Evolutionary conservation across 2,329 filamentous ascomycete genomes (phyloP).

Genomic region (Volutella citrinella): DNA sequence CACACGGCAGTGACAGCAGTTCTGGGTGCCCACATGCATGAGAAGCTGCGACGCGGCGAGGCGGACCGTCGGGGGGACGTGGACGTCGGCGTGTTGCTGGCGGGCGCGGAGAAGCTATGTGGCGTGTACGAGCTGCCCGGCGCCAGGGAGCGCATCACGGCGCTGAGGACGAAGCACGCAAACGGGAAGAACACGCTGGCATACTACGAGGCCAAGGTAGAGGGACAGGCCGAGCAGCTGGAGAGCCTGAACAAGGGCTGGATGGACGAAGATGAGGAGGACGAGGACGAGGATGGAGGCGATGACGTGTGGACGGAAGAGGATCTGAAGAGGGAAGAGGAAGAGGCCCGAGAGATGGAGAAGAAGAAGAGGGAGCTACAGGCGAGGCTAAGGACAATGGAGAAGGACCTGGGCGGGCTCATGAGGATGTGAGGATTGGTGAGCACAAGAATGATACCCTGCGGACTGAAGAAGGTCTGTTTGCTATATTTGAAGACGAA

Average conservation of each 20-base stretch:
- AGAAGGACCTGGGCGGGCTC: constrained; percentile 54
- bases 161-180: constrained; percentile 67
- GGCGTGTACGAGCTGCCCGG: constrained; percentile 82
- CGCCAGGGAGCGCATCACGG: constrained; percentile 71
- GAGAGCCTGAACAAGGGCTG: constrained; percentile 68
- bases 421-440: constrained; percentile 44
- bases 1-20: constrained; percentile 89
- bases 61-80: constrained; percentile 61
- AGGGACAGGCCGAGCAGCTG: constrained; percentile 71
- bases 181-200: constrained; percentile 70
- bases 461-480: constrained; percentile 7
- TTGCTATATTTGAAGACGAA: background rate
- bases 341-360: constrained; percentile 58
- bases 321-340: constrained; percentile 66
- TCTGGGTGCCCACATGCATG: constrained; percentile 81
- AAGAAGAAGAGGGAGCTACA: constrained; percentile 55
- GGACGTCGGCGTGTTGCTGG: constrained; percentile 80
- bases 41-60: constrained; percentile 64
- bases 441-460: constrained; percentile 14
- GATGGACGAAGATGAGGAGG: constrained; percentile 52
- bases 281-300: constrained; percentile 44
- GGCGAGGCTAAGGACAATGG: constrained; percentile 49
- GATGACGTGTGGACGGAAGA: constrained; percentile 61
- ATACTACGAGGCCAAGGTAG: constrained; percentile 78
- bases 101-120: constrained; percentile 86